Base-by-base conservation (phyloP, 139 green algal genomes). In the Coccomyxa sp. region DNA sequence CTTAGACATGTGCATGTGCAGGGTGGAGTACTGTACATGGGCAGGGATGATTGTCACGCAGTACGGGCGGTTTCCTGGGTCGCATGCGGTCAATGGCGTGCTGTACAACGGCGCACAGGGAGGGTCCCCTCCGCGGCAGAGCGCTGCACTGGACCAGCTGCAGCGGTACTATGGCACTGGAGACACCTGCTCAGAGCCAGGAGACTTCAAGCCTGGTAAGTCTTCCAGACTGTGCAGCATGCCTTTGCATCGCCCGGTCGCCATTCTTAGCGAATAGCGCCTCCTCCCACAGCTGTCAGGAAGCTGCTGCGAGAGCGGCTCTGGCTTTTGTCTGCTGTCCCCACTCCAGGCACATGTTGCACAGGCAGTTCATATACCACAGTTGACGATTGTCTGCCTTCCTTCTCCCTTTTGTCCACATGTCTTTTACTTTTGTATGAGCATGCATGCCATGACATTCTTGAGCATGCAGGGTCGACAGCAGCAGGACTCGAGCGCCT, bases 21-120 rank as follows among this genome's bases (percentile, higher is more conserved):
- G 85, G 39, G 78, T 74, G 14, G 86, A 91, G 70, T 88, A 89
- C 75, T 78, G 81, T 2, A 86, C 87, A 0, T 89, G 85, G 84
- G 87, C 85, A n/a, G 85, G 87, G 37, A 88, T 91, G 85, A 91
- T 91, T 70, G 78, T 90, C 55, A 85, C 86, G 64, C 87, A 91
- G 39, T 91, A 85, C 72, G 87, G 86, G 18, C 77, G 74, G 24
- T 9, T 81, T 22, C 41, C 73, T 22, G 40, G 55, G 40, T 31
- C 33, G 14, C 58, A 75, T 8, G n/a, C 34, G 29, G 29, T 33
- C 70, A 74, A 44, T 74, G 70, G 14, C 5, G 44, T 74, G 27
- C 41, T 12, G 16, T 74, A 27, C 24, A 29, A 36, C 2, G 64
- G 29, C 29, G n/a, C 24, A 10, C 24, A 36, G 41, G 8, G 35